A percentile compares a stretch with the other conserved stretches of the same genome.
Evolutionary conservation across 2,329 filamentous ascomycete species (phyloP).

Genomic region (Diaporthe velutina): DNA sequence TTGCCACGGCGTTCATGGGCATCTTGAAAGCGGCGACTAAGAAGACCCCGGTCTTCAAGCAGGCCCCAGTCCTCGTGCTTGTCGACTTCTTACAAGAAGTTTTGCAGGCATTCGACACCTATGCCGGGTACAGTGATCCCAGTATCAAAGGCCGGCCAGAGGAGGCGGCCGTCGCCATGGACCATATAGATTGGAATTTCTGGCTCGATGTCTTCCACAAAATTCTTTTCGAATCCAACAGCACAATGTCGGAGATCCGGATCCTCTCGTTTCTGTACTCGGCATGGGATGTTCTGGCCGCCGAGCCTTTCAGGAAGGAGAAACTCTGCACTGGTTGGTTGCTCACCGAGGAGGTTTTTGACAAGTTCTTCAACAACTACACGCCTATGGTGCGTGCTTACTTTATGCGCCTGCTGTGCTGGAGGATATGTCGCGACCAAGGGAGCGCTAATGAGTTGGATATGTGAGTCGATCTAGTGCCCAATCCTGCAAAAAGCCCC

Average conservation of each 20-base stretch:
- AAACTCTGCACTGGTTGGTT: constrained; percentile 81
- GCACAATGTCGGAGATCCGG: constrained; percentile 90
- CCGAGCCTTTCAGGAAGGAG: constrained; percentile 76
- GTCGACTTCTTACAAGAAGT: constrained; percentile 92
- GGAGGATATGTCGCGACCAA: constrained; percentile 85
- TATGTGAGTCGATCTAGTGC: constrained; percentile 65
- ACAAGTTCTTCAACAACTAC: constrained; percentile 91
- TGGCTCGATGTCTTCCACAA: constrained; percentile 85
- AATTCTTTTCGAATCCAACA: constrained; percentile 81
- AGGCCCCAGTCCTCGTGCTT: constrained; percentile 87
- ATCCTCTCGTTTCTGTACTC: constrained; percentile 85
- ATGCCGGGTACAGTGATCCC: constrained; percentile 52
- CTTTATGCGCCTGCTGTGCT: constrained; percentile 90
- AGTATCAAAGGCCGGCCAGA: constrained; percentile 3
- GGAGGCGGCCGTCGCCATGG: constrained; percentile 38
- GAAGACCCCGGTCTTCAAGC: constrained; percentile 84
- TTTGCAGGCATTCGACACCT: constrained; percentile 71
- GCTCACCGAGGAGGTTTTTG: constrained; percentile 80
- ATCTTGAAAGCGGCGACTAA: constrained; percentile 81
- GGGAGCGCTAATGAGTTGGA: constrained; percentile 76
- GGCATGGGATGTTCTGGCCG: constrained; percentile 80
- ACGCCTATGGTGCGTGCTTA: constrained; percentile 95
- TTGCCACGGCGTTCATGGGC: constrained; percentile 80
- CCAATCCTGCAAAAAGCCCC: background rate
- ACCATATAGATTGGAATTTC: constrained; percentile 82